Evolutionary conservation across 768 basidiomycete genomes (phyloP).

Genomic region (Suillus decipiens): DNA sequence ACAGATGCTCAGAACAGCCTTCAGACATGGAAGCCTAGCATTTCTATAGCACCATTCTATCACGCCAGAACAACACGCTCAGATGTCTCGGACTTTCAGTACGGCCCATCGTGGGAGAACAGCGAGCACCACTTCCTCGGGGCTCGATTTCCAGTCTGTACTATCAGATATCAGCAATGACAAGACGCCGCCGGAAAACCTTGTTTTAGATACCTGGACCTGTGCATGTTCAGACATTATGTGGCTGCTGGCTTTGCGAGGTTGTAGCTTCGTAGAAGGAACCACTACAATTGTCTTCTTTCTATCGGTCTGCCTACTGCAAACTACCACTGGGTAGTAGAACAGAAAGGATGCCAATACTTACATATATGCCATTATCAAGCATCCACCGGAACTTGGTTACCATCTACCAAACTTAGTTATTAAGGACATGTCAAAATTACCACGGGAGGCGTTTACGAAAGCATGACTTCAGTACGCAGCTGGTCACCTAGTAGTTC

Average conservation of each 20-base stretch:
- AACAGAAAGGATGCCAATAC: neutral
- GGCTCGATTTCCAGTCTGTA: neutral
- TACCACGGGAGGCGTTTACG: neutral
- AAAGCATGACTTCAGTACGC: neutral
- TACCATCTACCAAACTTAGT: neutral
- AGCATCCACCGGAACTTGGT: neutral
- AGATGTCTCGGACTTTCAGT: too few relatives aligned
- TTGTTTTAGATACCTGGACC: neutral
- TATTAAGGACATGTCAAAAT: neutral
- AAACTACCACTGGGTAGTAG: neutral
- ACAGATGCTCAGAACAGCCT: too few relatives aligned
- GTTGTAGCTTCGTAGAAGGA: neutral
- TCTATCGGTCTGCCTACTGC: constrained; percentile 9
- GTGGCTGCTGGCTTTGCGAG: neutral
- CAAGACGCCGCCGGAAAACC: neutral
- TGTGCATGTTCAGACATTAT: neutral
- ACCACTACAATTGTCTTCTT: neutral
- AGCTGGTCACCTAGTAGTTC: neutral
- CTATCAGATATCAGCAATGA: neutral
- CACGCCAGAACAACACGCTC: too few relatives aligned
- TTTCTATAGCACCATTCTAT: too few relatives aligned
- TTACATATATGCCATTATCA: too few relatives aligned
- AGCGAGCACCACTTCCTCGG: too few relatives aligned
- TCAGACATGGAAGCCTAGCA: too few relatives aligned
- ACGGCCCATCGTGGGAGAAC: too few relatives aligned